Conservation (phyloP, 495 filamentous ascomycete species). For the Astrocystis sublimbata region DNA sequence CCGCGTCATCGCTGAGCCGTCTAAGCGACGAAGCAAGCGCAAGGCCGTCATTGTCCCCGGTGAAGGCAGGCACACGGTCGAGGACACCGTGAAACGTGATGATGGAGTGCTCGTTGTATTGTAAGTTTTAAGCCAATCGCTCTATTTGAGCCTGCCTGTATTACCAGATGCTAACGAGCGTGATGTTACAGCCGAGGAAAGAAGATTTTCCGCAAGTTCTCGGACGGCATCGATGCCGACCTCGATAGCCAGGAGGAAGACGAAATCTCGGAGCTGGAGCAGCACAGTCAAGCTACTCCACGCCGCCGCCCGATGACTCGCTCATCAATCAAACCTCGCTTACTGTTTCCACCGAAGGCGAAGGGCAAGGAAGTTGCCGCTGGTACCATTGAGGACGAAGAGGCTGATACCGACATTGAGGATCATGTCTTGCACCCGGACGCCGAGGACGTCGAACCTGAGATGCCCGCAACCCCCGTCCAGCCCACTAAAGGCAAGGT, state of each 20-base stretch:
- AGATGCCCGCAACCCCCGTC: constrained; percentile 40
- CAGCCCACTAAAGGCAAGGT: constrained; percentile 33
- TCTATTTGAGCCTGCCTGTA: background rate
- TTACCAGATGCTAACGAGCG: constrained; percentile 25
- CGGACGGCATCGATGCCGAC: constrained; percentile 35
- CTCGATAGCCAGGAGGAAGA: constrained; percentile 31
- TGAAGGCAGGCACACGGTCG: constrained; percentile 57
- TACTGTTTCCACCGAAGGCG: constrained; percentile 70
- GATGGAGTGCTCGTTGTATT: constrained; percentile 86
- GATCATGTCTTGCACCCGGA: constrained; percentile 54
- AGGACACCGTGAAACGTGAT: constrained; percentile 62
- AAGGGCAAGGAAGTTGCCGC: constrained; percentile 54
- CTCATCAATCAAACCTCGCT: constrained; percentile 76
- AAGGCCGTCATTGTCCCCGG: constrained; percentile 51
- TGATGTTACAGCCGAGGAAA: constrained; percentile 74
- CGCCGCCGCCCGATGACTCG: constrained; percentile 63
- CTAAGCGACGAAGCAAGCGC: constrained; percentile 45
- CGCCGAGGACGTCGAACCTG: constrained; percentile 50
- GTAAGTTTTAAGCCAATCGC: constrained; percentile 59
- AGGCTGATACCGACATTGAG: constrained; percentile 49
- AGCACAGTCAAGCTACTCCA: constrained; percentile 50
- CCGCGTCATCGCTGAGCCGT: constrained; percentile 27
- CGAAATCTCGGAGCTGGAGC: constrained; percentile 50
- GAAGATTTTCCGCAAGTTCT: constrained; percentile 74
- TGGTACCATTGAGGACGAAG: constrained; percentile 51